A percentile compares a stretch with the other conserved stretches of the same genome.
These are phyloP conservation scores for Colletotrichum sp. DNA, from an alignment of 2,329 filamentous ascomycete species.

Conservation along the genomic window DNA sequence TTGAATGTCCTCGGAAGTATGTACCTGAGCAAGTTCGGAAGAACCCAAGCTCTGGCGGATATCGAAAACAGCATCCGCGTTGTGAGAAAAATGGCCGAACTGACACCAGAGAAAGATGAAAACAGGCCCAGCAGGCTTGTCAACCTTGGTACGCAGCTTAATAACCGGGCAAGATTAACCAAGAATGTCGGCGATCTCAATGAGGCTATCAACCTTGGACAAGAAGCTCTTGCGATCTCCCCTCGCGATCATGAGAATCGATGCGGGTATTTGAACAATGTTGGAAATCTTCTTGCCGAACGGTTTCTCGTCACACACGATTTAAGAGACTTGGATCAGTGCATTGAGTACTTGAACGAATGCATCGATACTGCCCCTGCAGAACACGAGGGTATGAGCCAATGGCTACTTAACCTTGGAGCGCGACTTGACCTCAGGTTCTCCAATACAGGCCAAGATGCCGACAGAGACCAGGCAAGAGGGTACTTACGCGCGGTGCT, in stretches of 20 bases:
- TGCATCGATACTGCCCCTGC: too few relatives aligned
- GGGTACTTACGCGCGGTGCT: accelerated
- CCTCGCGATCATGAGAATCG: accelerated
- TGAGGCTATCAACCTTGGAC: not conserved
- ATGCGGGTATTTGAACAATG: not conserved
- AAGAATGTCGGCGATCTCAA: not conserved
- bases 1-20: not conserved
- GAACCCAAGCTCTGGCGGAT: not conserved
- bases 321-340: not conserved
- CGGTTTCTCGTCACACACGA: accelerated
- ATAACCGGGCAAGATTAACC: accelerated
- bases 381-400: not conserved
- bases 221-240: accelerated
- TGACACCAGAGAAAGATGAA: not conserved
- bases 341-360: too few relatives aligned
- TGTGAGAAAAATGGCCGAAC: accelerated
- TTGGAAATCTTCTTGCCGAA: not conserved
- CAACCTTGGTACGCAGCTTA: accelerated
- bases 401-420: not conserved
- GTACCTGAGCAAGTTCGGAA: not conserved
- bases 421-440: not conserved
- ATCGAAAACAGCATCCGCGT: accelerated
- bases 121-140: too few relatives aligned
- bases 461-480: not conserved
- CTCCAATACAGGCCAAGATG: not conserved